Percentiles rank a stretch among this genome's conserved stretches.
Evolutionary conservation across 352 stramenopile genomes (phyloP).

Genomic region (Chrysophaeum taylorii): DNA sequence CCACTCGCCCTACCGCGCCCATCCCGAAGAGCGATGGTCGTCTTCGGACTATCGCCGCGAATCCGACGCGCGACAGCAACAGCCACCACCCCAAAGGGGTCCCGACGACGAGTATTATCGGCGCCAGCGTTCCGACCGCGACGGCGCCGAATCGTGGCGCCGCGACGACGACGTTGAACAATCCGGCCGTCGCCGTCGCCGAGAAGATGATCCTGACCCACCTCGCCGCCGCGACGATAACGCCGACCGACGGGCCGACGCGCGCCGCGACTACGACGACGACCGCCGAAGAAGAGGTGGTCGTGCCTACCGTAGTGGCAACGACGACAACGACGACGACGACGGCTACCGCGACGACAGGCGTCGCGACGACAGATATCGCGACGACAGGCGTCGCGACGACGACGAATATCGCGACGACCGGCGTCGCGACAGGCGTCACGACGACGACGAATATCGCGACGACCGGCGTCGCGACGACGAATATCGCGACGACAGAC

Average conservation of each 20-base stretch:
- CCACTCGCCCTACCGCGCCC: no score
- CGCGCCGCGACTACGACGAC: constrained; percentile 3
- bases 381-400: background rate
- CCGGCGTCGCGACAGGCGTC: background rate
- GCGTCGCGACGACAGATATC: background rate
- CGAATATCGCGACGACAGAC: constrained; percentile 14
- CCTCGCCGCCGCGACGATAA: background rate
- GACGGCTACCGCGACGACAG: constrained; percentile 15
- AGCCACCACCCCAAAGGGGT: no score
- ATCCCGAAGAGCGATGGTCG: no score
- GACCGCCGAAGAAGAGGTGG: background rate
- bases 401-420: constrained; percentile 20
- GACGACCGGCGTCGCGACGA: constrained; percentile 11
- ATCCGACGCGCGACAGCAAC: no score
- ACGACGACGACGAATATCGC: constrained; percentile 8
- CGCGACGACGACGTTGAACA: background rate
- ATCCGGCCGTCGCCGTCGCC: background rate
- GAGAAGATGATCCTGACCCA: constrained; percentile 6
- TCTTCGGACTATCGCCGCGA: no score
- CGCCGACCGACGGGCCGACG: background rate
- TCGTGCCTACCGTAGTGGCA: background rate
- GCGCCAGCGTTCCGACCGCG: no score
- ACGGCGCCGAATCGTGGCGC: constrained; percentile 13
- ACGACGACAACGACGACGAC: constrained; percentile 1
- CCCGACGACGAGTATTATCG: background rate